Evolutionary conservation across 805 yeast species (phyloP).

Genomic region (Trichomonascus vanleenenianus): DNA sequence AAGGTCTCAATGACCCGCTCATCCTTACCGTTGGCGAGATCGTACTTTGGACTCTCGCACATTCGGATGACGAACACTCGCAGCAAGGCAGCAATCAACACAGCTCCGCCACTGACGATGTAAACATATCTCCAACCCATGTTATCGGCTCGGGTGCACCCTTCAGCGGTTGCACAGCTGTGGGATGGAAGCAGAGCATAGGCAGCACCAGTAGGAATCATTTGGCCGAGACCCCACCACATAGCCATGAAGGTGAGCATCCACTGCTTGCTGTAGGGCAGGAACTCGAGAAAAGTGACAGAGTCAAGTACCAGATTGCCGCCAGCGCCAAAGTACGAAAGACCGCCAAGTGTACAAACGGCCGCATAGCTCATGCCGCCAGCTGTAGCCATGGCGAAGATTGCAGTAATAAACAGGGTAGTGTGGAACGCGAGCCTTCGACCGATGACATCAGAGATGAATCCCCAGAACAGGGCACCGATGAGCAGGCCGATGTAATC

Average conservation of each 20-base stretch:
- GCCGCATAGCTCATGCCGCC: constrained; percentile 46
- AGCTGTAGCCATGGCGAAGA: constrained; percentile 39
- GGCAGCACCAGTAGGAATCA: constrained; percentile 41
- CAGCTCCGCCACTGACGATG: constrained; percentile 46
- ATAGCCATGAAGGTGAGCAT: constrained; percentile 44
- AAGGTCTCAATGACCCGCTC: constrained; percentile 39
- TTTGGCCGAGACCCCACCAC: constrained; percentile 60
- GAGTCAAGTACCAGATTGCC: constrained; percentile 51
- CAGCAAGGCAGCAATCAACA: constrained; percentile 39
- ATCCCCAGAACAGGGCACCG: constrained; percentile 50
- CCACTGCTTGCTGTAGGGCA: constrained; percentile 44
- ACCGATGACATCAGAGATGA: constrained; percentile 47
- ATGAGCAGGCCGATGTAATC: constrained; percentile 42
- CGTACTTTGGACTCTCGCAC: constrained; percentile 50
- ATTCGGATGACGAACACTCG: constrained; percentile 40
- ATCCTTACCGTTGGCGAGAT: constrained; percentile 45
- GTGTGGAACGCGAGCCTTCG: constrained; percentile 43
- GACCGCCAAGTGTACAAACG: constrained; percentile 36
- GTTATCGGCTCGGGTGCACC: constrained; percentile 41
- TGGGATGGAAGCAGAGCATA: constrained; percentile 49
- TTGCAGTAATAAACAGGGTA: constrained; percentile 39
- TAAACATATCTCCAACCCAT: constrained; percentile 58
- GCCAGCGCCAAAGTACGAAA: constrained; percentile 36
- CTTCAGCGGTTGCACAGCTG: constrained; percentile 38
- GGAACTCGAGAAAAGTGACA: constrained; percentile 42